A percentile compares a stretch with the other conserved stretches of the same genome.
phyloP scores from a whole-genome alignment of 2,329 filamentous ascomycete species.

The Aulographum hederae region DNA sequence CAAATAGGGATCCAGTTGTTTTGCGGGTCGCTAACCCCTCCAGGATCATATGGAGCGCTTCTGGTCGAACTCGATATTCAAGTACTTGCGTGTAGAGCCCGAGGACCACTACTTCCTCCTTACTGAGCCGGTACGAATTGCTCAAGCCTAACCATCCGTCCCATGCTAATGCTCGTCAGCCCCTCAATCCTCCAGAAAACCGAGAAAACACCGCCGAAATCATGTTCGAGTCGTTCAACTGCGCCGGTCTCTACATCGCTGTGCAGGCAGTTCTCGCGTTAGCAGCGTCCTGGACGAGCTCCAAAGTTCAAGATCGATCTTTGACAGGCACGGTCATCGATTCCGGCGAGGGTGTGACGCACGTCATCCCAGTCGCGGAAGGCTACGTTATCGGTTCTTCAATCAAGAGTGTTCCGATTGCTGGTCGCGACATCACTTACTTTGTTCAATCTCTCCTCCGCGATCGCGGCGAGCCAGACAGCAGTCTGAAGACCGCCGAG shows the following conservation, averaged over 20 bases:
- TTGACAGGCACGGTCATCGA: conserved; percentile 96
- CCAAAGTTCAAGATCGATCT: conserved; percentile 90
- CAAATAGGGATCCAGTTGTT: neutral
- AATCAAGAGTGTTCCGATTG: conserved; percentile 97
- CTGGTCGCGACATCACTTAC: conserved; percentile 94
- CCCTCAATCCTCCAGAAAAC: conserved; percentile 94
- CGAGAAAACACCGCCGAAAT: conserved; percentile 98
- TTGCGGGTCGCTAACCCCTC: conserved; percentile 7
- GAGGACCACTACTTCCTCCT: conserved; percentile 98
- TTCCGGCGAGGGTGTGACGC: conserved; percentile 94
- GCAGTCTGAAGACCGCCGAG: conserved; percentile 90
- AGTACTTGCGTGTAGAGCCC: conserved; percentile 92
- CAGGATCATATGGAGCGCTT: conserved; percentile 98
- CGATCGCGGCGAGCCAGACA: conserved; percentile 92
- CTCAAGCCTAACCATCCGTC: too few relatives aligned
- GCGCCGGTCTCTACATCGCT: conserved; percentile 94
- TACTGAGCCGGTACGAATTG: conserved; percentile 86
- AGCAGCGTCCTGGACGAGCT: conserved; percentile 95
- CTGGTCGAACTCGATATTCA: conserved; percentile 99
- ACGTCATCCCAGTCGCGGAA: conserved; percentile 96
- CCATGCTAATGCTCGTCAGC: too few relatives aligned
- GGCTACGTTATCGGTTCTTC: conserved; percentile 98
- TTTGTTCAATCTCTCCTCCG: conserved; percentile 93
- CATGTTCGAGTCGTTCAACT: conserved; percentile 99
- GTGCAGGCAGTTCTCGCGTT: conserved; percentile 94